These are phyloP conservation scores for Pseudogymnoascus sp. DNA, from an alignment of 2,329 filamentous ascomycete genomes.

Conservation along the genomic window DNA sequence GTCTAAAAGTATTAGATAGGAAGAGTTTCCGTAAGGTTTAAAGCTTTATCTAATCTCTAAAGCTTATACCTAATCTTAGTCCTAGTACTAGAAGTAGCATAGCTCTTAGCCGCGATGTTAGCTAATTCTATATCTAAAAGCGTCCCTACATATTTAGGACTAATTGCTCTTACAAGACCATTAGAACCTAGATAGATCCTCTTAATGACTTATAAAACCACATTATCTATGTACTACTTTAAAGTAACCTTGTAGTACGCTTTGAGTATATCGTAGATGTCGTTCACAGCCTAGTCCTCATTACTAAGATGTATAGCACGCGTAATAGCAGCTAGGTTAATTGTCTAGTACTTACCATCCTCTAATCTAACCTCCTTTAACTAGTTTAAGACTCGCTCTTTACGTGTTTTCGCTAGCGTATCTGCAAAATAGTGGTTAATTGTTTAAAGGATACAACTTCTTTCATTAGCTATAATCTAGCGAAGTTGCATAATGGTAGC, in stretches of 20 bases:
- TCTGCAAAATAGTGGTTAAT: too few relatives aligned
- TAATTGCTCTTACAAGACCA: neutral
- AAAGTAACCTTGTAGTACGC: neutral
- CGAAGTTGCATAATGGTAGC: too few relatives aligned
- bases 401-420: too few relatives aligned
- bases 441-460: too few relatives aligned
- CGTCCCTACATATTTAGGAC: slow-evolving; percentile 30
- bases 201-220: slow-evolving; percentile 1
- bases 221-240: neutral
- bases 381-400: too few relatives aligned
- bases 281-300: too few relatives aligned
- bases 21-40: neutral
- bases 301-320: too few relatives aligned
- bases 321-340: too few relatives aligned
- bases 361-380: too few relatives aligned
- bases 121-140: slow-evolving; percentile 51
- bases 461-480: too few relatives aligned
- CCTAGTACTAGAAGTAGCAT: neutral
- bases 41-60: neutral
- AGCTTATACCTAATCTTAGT: neutral
- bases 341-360: too few relatives aligned
- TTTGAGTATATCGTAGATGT: too few relatives aligned
- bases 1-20: neutral
- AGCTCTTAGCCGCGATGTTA: slow-evolving; percentile 30
- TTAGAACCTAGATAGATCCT: slow-evolving; percentile 1